Percentiles rank a stretch among this genome's conserved stretches.
Evolutionary conservation across 805 yeast genomes (phyloP).

Genomic region (Schwanniomyces occidentalis): DNA sequence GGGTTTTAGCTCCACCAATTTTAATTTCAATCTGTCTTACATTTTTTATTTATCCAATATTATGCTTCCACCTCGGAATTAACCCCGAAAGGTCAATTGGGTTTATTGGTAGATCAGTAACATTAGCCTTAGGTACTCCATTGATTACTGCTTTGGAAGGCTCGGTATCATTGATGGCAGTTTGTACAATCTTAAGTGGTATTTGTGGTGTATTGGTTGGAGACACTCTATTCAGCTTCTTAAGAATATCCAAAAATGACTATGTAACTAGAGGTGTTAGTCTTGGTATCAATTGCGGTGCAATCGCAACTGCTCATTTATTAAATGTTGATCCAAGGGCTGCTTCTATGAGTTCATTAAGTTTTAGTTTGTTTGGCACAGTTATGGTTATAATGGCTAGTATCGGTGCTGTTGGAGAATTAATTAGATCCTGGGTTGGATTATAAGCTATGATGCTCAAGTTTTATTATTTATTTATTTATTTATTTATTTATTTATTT

Average conservation of each 20-base stretch:
- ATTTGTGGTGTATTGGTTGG: conserved; percentile 71
- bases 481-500: too few relatives aligned
- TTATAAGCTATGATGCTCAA: conserved; percentile 3
- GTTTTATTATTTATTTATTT: background rate
- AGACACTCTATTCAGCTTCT: conserved; percentile 49
- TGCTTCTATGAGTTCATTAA: conserved; percentile 72
- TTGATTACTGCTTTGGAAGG: conserved; percentile 67
- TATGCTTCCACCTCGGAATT: conserved; percentile 66
- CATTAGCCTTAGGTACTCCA: conserved; percentile 79
- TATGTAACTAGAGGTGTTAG: conserved; percentile 76
- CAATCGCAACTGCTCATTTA: conserved; percentile 78
- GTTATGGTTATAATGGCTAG: conserved; percentile 69
- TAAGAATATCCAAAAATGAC: conserved; percentile 60
- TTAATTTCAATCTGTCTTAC: conserved; percentile 54
- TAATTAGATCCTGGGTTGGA: conserved; percentile 21
- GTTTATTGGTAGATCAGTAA: conserved; percentile 76
- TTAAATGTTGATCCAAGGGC: conserved; percentile 73
- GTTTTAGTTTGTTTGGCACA: conserved; percentile 73
- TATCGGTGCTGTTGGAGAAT: conserved; percentile 39
- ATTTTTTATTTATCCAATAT: conserved; percentile 69
- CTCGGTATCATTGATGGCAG: conserved; percentile 71
- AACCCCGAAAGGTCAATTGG: conserved; percentile 63
- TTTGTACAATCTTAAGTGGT: conserved; percentile 75
- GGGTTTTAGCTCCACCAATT: conserved; percentile 60
- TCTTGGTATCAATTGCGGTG: conserved; percentile 77